Base-by-base conservation (phyloP, 1,139 yeast genomes). In the Blastobotrys elegans region DNA sequence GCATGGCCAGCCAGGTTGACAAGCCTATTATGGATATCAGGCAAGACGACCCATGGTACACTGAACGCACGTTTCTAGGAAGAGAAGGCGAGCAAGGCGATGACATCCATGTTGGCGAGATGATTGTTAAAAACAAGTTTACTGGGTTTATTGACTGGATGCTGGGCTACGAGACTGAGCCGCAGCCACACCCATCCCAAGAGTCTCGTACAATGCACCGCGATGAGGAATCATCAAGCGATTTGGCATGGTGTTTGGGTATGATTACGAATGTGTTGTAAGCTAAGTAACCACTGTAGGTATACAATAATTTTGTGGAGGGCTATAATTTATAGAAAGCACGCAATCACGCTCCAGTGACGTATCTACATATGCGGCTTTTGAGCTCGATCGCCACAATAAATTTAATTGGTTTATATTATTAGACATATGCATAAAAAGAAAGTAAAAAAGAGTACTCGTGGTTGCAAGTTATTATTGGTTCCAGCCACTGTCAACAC, bases 111-210 rank as follows among this genome's bases (percentile, higher is more conserved):
- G 47, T 40, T 20, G 54, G 38, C 18, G 58, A 53, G 17, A 46
- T 46, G 38, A 40, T 43, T 29, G 48, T 43, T n/a, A 49, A 50
- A 24, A 56, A 55, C 46, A 46, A 50, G 41, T 43, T 60, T 24
- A 53, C 61, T 14, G 48, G 53, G 11, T 55, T 56, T 17, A 54
- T 58, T 3, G 64, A 61, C 47, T 60, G 65, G 65, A 39, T 56
- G 1, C 53, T 61, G 21, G 65, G 65, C 17, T 44, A 36, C 27
- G 33, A 38, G 35, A 35, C 17, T 11, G 37, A 45, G 11, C 30
- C 40, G 11, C 16, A 36, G 16, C 22, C 26, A 11, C 37, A 37
- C 37, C 40, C 24, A 48, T 48, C 49, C 21, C 46, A 57, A 6
- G 38, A 40, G 22, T 49, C 48, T 22, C 57, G 58, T 31, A 46